Evolutionary conservation across 257 asterid species (phyloP).

Genomic region (Nicotiana tabacum): DNA sequence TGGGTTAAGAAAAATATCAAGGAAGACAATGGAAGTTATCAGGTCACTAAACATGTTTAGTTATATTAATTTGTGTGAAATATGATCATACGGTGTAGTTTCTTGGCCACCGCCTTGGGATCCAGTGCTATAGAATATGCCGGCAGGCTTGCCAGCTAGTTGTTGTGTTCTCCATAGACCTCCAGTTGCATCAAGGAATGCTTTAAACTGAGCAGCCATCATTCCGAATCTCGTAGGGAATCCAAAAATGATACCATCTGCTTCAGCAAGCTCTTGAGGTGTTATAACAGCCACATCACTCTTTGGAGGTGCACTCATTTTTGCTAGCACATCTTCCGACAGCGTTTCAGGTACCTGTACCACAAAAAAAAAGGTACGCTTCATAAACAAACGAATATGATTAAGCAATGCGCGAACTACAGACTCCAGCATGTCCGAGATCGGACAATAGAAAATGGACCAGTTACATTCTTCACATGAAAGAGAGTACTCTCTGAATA

Average conservation of each 20-base stretch:
- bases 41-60: too few species aligned
- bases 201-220: conserved; percentile 90
- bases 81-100: conserved; percentile 43
- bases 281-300: conserved; percentile 54
- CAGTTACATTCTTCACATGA: background rate
- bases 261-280: conserved; percentile 58
- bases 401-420: background rate
- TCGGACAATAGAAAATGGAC: background rate
- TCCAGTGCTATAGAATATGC: conserved; percentile 79
- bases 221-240: conserved; percentile 81
- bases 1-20: background rate
- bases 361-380: background rate
- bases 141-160: conserved; percentile 92
- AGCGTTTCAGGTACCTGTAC: conserved; percentile 70
- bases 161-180: conserved; percentile 81
- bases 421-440: background rate
- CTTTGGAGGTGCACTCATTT: conserved; percentile 84
- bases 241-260: conserved; percentile 75
- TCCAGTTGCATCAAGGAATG: conserved; percentile 78
- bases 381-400: background rate
- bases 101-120: conserved; percentile 91
- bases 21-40: background rate
- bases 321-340: conserved; percentile 57
- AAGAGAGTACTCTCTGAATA: background rate
- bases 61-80: too few species aligned